Conservation (phyloP, 768 basidiomycete species). For the Lentinula raphanica region DNA sequence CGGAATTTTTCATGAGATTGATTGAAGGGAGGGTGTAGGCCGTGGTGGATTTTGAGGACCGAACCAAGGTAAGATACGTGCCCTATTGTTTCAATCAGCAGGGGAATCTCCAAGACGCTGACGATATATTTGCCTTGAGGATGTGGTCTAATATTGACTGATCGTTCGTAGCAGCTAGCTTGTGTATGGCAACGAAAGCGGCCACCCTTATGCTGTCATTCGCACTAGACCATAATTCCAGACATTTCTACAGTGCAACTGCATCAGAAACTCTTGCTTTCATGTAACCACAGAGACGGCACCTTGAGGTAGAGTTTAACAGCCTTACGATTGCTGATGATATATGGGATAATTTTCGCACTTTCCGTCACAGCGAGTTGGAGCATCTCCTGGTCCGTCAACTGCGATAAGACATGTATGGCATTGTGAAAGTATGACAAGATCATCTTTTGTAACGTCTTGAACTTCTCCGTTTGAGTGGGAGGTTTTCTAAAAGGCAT, state of each 20-base stretch:
- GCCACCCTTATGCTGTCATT: conserved; percentile 80
- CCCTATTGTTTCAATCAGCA: conserved; percentile 45
- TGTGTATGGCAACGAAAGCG: conserved; percentile 80
- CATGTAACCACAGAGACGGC: not conserved
- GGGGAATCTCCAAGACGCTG: not conserved
- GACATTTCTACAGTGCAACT: conserved; percentile 52
- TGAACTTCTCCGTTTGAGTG: conserved; percentile 74
- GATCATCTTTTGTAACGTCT: conserved; percentile 80
- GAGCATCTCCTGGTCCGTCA: conserved; percentile 61
- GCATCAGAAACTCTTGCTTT: conserved; percentile 4
- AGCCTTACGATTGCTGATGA: conserved; percentile 77
- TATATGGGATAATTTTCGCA: conserved; percentile 85
- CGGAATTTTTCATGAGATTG: conserved; percentile 97
- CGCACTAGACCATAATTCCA: conserved; percentile 79
- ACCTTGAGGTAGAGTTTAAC: conserved; percentile 88
- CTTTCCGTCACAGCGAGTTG: conserved; percentile 78
- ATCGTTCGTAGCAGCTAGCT: conserved; percentile 72
- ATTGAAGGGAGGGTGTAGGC: conserved; percentile 85
- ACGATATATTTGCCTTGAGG: conserved; percentile 58
- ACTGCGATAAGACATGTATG: conserved; percentile 70
- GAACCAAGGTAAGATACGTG: conserved; percentile 83
- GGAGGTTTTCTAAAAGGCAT: conserved; percentile 70
- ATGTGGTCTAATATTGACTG: conserved; percentile 79
- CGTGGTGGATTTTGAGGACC: conserved; percentile 80
- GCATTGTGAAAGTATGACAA: conserved; percentile 88